Evolutionary conservation across 1,284 basidiomycete species (phyloP).

Genomic region (Cutaneotrichosporon dermatis): DNA sequence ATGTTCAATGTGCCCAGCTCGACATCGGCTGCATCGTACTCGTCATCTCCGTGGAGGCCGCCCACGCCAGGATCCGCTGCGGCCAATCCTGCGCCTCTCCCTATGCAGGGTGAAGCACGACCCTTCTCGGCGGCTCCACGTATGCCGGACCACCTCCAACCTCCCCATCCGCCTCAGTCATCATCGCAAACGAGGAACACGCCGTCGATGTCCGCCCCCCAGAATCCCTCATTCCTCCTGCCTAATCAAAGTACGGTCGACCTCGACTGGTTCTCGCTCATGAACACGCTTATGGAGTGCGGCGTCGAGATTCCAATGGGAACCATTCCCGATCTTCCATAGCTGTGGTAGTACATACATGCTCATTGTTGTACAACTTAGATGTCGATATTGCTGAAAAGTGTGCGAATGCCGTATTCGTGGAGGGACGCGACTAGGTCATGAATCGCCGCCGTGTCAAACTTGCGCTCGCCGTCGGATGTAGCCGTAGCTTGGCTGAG

Average conservation of each 20-base stretch:
- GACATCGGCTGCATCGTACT: neutral
- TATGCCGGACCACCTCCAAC: too few species aligned
- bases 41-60: neutral
- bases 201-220: neutral
- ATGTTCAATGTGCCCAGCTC: neutral
- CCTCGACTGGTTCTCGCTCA: constrained; percentile 10
- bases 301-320: constrained; percentile 9
- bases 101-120: too few species aligned
- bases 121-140: too few species aligned
- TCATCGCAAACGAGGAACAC: too few species aligned
- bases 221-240: neutral
- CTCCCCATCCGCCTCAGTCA: too few species aligned
- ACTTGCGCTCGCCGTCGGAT: too few species aligned
- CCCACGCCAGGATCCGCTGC: too few species aligned
- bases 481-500: too few species aligned
- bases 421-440: neutral
- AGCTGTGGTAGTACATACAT: neutral
- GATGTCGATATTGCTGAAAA: neutral
- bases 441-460: neutral
- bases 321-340: neutral
- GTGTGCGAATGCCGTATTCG: neutral
- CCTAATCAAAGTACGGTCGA: neutral
- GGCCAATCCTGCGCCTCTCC: too few species aligned
- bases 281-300: constrained; percentile 7
- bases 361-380: neutral